Conservation (phyloP, 2,329 filamentous ascomycete genomes). For the Botrytis fabae region DNA sequence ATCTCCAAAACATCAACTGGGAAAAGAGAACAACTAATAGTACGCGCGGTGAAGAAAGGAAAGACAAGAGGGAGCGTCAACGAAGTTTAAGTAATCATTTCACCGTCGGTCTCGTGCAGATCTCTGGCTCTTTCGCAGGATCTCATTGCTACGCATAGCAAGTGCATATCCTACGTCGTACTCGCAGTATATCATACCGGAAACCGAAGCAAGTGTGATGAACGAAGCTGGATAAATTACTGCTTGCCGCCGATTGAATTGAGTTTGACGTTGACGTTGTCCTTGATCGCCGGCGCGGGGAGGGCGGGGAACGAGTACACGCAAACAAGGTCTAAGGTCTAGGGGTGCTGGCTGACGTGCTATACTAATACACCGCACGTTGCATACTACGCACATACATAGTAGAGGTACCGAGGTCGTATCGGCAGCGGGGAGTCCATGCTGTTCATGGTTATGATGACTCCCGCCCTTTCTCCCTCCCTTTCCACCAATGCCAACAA, state of each 20-base stretch:
- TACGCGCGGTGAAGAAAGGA: background rate
- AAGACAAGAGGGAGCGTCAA: background rate
- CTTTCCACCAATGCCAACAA: background rate
- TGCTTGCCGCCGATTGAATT: background rate
- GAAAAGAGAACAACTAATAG: background rate
- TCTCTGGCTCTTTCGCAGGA: background rate
- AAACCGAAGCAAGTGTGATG: background rate
- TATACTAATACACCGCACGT: background rate
- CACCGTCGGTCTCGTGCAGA: conserved; percentile 2
- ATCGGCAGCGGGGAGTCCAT: background rate
- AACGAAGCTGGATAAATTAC: background rate
- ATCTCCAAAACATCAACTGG: background rate
- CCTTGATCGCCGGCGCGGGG: background rate
- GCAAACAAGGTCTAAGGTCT: conserved; percentile 2
- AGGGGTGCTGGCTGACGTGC: background rate
- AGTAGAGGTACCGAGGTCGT: background rate
- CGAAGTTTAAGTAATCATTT: conserved; percentile 8
- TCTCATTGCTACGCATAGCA: conserved; percentile 19
- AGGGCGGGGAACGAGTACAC: background rate
- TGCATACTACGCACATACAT: background rate
- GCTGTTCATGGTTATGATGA: background rate
- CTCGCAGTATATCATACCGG: conserved; percentile 17
- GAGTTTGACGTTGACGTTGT: background rate
- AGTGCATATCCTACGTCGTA: conserved; percentile 13
- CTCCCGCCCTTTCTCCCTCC: background rate